Evolutionary conservation across 78 protist species (phyloP).

Genomic region (Cavenderia fasciculata): DNA sequence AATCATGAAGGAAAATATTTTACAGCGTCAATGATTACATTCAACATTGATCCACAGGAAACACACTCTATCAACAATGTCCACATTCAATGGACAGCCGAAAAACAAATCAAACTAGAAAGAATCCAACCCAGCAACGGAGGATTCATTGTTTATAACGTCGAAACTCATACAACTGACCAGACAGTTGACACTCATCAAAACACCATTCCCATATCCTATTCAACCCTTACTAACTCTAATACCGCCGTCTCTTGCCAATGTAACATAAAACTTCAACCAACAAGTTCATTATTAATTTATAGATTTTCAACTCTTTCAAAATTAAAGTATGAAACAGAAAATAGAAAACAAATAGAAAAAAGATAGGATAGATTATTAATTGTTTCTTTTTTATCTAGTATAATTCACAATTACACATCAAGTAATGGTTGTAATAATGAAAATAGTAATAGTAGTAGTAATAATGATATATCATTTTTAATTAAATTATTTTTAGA

Average conservation of each 20-base stretch:
- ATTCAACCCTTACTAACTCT: background rate
- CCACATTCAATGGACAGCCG: background rate
- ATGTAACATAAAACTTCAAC: background rate
- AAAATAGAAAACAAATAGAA: background rate
- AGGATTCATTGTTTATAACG: background rate
- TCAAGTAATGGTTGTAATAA: background rate
- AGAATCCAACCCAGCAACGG: background rate
- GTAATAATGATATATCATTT: conserved; percentile 2
- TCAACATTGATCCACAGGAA: background rate
- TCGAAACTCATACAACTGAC: too few species aligned
- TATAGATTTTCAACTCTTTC: conserved; percentile 52
- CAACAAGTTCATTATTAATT: conserved; percentile 10
- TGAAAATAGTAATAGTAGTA: background rate
- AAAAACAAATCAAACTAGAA: background rate
- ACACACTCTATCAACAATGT: background rate
- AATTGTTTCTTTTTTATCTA: conserved; percentile 1
- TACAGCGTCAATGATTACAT: conserved; percentile 5
- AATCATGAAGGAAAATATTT: background rate
- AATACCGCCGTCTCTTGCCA: conserved; percentile 13
- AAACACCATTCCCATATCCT: background rate
- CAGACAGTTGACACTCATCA: background rate
- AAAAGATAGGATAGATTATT: background rate
- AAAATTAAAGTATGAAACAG: conserved; percentile 6
- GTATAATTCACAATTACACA: too few species aligned
- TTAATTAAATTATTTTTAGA: conserved; percentile 8